phyloP scores from a whole-genome alignment of 352 stramenopile species.

The Pythium monospermum region DNA sequence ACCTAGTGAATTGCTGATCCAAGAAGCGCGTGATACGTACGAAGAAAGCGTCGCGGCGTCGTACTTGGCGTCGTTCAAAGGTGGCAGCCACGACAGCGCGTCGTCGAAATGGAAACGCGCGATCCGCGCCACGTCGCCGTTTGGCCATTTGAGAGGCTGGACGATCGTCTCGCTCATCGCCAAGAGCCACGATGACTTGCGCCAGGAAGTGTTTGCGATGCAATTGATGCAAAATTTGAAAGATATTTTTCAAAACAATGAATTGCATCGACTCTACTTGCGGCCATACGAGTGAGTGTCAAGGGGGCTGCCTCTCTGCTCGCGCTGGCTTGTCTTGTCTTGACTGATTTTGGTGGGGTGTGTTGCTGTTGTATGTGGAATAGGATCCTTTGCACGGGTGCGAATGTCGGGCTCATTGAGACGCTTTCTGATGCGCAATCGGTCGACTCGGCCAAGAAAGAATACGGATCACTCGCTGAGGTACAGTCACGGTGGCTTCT shows the following conservation, averaged over 20 bases:
- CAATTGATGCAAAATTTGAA: conserved; percentile 28
- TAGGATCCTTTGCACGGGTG: conserved; percentile 85
- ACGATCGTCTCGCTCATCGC: conserved; percentile 33
- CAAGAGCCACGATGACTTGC: conserved; percentile 38
- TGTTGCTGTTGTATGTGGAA: background rate
- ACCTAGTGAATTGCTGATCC: conserved; percentile 23
- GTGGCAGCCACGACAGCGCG: background rate
- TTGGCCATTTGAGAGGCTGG: conserved; percentile 25
- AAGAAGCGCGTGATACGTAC: conserved; percentile 26
- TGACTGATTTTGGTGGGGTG: background rate
- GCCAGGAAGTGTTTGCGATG: conserved; percentile 35
- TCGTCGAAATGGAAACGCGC: conserved; percentile 4
- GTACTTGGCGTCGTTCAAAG: conserved; percentile 15
- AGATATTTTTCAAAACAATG: conserved; percentile 28
- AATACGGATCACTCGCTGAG: conserved; percentile 56
- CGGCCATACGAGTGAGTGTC: conserved; percentile 28
- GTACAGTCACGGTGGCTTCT: too few relatives aligned
- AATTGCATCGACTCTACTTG: conserved; percentile 25
- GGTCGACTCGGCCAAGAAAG: conserved; percentile 89
- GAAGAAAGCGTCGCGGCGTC: conserved; percentile 21
- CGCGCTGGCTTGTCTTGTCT: too few relatives aligned
- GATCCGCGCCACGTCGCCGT: conserved; percentile 19
- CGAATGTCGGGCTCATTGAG: conserved; percentile 90
- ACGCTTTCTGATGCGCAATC: conserved; percentile 89
- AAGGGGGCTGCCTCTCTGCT: too few relatives aligned